Evolutionary conservation across 2,329 filamentous ascomycete species (phyloP), one percentile per base, ranked within the genome.

Genomic region (Ceratocystis eucalypticola): DNA sequence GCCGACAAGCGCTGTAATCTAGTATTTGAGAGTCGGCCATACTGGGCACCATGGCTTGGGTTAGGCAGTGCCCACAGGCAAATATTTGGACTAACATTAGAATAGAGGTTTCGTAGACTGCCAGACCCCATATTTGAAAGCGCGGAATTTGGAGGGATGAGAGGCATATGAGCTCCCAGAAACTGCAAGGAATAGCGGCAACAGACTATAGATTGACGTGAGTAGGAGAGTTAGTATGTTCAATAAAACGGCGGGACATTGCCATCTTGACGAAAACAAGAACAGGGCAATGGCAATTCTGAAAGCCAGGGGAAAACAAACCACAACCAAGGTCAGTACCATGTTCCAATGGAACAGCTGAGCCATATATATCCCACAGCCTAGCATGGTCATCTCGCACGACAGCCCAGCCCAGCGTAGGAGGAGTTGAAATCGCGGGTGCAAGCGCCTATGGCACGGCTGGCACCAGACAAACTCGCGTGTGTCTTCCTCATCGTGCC

Each of bases 111-210:
- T 59, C 55, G 55, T 59, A 59, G 28, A 37, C 30, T 30, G 22
- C 22, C 2, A 59, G 28, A n/a, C 25, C 20, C 25, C 15, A 59
- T 17, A 59, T 37, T 30, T 59, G 17, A 7, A 59, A n/a, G 15
- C 55, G 55, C 3, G 55, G 55, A 30, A 59, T 59, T 30, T 59
- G 55, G 28, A n/a, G 55, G 12, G 55, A 59, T 30, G 55, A 59
- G 55, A 59, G 55, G 55, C 28, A 59, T 12, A 59, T 37, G 28
- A 59, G 30, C 10, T 59, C 55, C 55, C 55, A 59, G 55, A 59
- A 59, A 15, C 25, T 25, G 55, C 28, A 59, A 15, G 55, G 55
- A n/a, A 59, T 59, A 25, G 55, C 55, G 30, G 55, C 55, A 7
- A 20, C 55, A 8, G 55, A 30, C 55, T 59, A 7, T 7, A 6